Percentiles rank a stretch among this genome's conserved stretches.
Evolutionary conservation across 1,284 basidiomycete species (phyloP).

Genomic region (Malassezia pachydermatis): DNA sequence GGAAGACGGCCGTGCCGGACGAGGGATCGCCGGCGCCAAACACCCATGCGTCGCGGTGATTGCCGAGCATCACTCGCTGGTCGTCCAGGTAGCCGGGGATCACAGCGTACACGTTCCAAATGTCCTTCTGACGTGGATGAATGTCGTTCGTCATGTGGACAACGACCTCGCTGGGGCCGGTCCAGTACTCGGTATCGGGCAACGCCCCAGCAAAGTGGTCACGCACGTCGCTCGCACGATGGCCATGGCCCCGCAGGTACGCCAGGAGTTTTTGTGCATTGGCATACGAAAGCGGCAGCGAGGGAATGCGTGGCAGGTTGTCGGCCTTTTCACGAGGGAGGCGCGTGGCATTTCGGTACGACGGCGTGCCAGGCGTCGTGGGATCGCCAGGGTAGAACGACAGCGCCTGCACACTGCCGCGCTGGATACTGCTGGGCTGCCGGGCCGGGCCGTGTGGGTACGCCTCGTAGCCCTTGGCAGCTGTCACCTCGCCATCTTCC

Average conservation of each 20-base stretch:
- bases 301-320: constrained; percentile 72
- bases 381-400: constrained; percentile 72
- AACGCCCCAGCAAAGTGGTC: constrained; percentile 52
- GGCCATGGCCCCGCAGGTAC: constrained; percentile 49
- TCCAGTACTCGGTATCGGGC: constrained; percentile 52
- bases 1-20: constrained; percentile 73
- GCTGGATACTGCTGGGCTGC: constrained; percentile 60
- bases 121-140: constrained; percentile 29
- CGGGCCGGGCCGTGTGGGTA: constrained; percentile 79
- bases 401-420: constrained; percentile 70
- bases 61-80: constrained; percentile 72
- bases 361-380: constrained; percentile 72
- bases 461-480: constrained; percentile 54
- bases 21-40: constrained; percentile 66
- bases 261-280: constrained; percentile 52
- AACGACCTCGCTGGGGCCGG: constrained; percentile 47
- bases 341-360: constrained; percentile 71
- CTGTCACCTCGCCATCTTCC: constrained; percentile 73
- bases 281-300: constrained; percentile 55
- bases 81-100: constrained; percentile 75
- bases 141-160: constrained; percentile 29
- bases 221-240: constrained; percentile 53
- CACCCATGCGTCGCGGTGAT: constrained; percentile 46
- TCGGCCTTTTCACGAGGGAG: constrained; percentile 52
- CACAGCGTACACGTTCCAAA: constrained; percentile 71